Evolutionary conservation across 1,284 basidiomycete species (phyloP).

Genomic region (Puccinia brachypodii): DNA sequence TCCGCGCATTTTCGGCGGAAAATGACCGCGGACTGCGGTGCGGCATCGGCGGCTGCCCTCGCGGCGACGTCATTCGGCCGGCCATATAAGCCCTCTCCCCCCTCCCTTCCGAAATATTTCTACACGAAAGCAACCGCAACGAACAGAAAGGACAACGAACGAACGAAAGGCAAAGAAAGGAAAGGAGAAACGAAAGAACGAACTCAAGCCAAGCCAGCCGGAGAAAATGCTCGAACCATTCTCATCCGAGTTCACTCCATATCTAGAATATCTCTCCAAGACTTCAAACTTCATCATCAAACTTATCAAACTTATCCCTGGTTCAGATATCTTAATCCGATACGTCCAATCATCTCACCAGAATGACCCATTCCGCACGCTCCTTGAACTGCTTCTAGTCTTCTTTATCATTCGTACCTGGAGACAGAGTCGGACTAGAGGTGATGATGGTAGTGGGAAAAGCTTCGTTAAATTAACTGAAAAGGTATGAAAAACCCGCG

Average conservation of each 20-base stretch:
- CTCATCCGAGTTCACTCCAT: slow-evolving; percentile 35
- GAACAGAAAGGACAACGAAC: neutral
- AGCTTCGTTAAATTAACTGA: slow-evolving; percentile 85
- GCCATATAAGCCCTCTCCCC: no score
- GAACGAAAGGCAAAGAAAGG: neutral
- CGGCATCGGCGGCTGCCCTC: neutral
- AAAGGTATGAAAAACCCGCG: slow-evolving; percentile 75
- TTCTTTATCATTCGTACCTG: slow-evolving; percentile 86
- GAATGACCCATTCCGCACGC: slow-evolving; percentile 77
- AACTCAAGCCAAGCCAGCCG: neutral
- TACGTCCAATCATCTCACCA: slow-evolving; percentile 78
- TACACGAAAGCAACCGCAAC: neutral
- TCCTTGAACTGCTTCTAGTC: slow-evolving; percentile 85
- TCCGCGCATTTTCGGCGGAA: neutral
- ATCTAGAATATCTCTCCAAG: slow-evolving; percentile 36
- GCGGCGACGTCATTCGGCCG: neutral
- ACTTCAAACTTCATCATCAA: slow-evolving; percentile 63
- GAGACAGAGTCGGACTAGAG: slow-evolving; percentile 81
- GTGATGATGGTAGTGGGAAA: slow-evolving; percentile 69
- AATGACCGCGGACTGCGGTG: neutral
- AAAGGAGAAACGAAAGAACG: neutral
- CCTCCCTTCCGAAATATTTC: no score
- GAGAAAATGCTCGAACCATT: slow-evolving; percentile 32
- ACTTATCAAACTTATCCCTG: slow-evolving; percentile 65
- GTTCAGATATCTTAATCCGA: slow-evolving; percentile 82